Conservation (phyloP, 345 rosid genomes). For the Rhodamnia rubescens region DNA sequence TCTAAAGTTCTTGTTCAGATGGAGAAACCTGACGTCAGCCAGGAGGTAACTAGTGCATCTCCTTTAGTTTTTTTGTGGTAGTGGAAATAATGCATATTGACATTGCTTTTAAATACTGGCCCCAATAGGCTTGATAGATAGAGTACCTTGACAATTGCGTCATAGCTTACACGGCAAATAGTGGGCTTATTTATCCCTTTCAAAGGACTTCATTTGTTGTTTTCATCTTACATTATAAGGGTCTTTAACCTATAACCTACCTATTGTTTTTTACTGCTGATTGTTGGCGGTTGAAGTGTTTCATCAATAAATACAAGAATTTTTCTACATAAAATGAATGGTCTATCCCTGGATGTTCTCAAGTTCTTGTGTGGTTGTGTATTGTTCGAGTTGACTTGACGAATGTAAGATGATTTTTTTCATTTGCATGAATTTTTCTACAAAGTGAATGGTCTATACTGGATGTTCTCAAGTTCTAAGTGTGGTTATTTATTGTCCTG, state of each 20-base stretch:
- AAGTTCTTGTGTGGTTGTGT: no score
- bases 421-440: no score
- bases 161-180: neutral
- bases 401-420: no score
- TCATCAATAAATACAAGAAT: neutral
- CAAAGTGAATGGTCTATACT: no score
- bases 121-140: neutral
- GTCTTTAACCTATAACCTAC: neutral
- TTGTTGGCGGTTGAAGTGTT: neutral
- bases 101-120: neutral
- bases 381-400: no score
- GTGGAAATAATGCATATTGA: neutral
- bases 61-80: neutral
- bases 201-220: neutral
- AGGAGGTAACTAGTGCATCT: slow-evolving; percentile 44
- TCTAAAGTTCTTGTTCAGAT: slow-evolving; percentile 50
- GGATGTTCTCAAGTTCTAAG: neutral
- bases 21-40: slow-evolving; percentile 66
- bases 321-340: neutral
- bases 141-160: neutral
- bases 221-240: neutral
- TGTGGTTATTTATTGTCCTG: neutral
- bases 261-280: neutral
- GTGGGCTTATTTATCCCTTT: neutral
- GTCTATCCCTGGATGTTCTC: neutral